Evolutionary conservation across 164 flowering plant genomes (phyloP).

Genomic region (Berberis thunbergii): DNA sequence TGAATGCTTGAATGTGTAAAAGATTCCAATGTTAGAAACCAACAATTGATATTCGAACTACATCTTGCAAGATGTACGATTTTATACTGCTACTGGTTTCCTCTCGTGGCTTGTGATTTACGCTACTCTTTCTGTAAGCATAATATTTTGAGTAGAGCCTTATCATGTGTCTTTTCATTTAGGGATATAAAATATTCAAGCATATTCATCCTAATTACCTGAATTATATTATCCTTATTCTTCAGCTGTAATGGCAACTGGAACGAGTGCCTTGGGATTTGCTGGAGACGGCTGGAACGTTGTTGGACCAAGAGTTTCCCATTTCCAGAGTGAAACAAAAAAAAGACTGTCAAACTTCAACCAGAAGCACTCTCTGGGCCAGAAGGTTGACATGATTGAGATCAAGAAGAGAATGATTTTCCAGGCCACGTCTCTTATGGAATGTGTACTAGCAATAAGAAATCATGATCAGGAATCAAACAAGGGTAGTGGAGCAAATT

Average conservation of each 20-base stretch:
- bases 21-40: no score
- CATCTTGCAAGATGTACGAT: no score
- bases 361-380: conserved; percentile 6
- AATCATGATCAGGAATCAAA: neutral
- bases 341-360: conserved; percentile 20
- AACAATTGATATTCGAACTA: no score
- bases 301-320: conserved; percentile 21
- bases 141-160: neutral
- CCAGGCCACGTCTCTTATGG: conserved; percentile 12
- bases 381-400: conserved; percentile 12
- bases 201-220: neutral
- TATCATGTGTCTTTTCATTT: neutral
- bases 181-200: neutral
- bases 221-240: neutral
- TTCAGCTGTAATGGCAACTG: neutral
- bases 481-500: no score
- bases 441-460: conserved; percentile 16
- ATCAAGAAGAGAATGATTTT: conserved; percentile 10
- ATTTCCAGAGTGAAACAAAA: conserved; percentile 23
- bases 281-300: conserved; percentile 3
- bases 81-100: no score
- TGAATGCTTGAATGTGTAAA: no score
- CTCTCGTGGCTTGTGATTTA: no score
- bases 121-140: no score
- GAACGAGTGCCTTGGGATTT: conserved; percentile 16